Evolutionary conservation across 202 grass and related monocot genomes (phyloP), one percentile per base, ranked within the genome.

Genomic region (Panicum hallii): DNA sequence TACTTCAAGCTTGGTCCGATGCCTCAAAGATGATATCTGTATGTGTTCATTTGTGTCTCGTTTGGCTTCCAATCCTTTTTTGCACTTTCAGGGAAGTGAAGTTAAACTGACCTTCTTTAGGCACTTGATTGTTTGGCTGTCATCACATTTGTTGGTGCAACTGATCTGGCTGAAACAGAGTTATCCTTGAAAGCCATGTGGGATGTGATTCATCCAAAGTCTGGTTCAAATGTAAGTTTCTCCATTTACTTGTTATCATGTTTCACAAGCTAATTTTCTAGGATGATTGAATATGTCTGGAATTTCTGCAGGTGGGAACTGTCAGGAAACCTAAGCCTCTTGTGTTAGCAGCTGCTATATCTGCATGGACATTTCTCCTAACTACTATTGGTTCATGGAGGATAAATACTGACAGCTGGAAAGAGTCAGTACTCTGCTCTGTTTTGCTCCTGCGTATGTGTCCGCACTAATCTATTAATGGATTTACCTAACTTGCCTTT

Each of bases 161-260:
- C 89, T 90, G 97, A 99, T 94, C 78, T 96, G 84, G 78, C 86
- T 70, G 93, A 96, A 90, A 99, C 90, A 83, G 93, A 99, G 70
- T 26, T 56, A 67, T 85, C 88, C 69, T 87, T 99, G 82, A 94
- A 94, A 87, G 89, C 91, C 60, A 94, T 99, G 57, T 99, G 97
- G 97, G 90, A 94, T 70, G 91, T 96, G 30, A 94, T 99, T 83
- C 93, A 99, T 92, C 93, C 97, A 61, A 99, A 96, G 77, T 96
- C 97, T 52, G 93, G 90, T 55, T 92, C 97, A 82, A 96, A 96
- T 82, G 97, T 96, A 89, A 4, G 88, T 83, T 78, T 74, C 36
- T 48, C 48, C 34, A 34, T 82, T 89, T 28, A 64, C 57, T 50
- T 71, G 0, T 73, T 50, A 53, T 34, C 55, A 43, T 17, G 66